phyloP scores from a whole-genome alignment of 805 yeast genomes.

The Maudiozyma pseudohumilis region DNA sequence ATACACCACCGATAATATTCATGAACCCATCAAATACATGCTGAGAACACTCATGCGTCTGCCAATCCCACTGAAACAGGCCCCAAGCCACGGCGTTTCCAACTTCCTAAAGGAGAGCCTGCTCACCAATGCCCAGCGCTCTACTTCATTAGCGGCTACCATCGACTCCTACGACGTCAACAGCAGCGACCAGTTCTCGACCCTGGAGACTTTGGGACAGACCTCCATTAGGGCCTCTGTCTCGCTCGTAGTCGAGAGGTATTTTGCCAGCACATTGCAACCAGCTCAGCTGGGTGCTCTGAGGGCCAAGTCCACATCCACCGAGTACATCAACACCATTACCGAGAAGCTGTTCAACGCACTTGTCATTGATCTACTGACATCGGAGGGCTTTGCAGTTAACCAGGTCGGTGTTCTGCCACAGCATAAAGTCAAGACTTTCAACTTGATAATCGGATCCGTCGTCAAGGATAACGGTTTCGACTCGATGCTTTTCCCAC shows the following conservation, averaged over 20 bases:
- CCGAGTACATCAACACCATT: background rate
- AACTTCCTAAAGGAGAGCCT: conserved; percentile 30
- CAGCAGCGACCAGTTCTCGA: conserved; percentile 28
- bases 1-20: background rate
- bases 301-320: background rate
- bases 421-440: background rate
- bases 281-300: background rate
- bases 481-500: conserved; percentile 51
- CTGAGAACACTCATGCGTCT: conserved; percentile 1
- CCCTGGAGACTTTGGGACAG: conserved; percentile 49
- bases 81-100: conserved; percentile 7
- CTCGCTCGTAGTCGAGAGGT: conserved; percentile 53
- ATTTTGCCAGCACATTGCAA: conserved; percentile 31
- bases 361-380: background rate
- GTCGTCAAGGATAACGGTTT: conserved; percentile 75
- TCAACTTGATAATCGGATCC: conserved; percentile 41
- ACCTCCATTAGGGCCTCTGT: conserved; percentile 45
- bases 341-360: background rate
- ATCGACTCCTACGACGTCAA: conserved; percentile 27
- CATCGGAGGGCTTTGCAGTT: background rate
- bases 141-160: conserved; percentile 43
- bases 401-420: no score
- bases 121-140: conserved; percentile 44
- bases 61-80: background rate
- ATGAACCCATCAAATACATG: conserved; percentile 1